Conservation (phyloP, 768 basidiomycete species). For the Suillus plorans region DNA sequence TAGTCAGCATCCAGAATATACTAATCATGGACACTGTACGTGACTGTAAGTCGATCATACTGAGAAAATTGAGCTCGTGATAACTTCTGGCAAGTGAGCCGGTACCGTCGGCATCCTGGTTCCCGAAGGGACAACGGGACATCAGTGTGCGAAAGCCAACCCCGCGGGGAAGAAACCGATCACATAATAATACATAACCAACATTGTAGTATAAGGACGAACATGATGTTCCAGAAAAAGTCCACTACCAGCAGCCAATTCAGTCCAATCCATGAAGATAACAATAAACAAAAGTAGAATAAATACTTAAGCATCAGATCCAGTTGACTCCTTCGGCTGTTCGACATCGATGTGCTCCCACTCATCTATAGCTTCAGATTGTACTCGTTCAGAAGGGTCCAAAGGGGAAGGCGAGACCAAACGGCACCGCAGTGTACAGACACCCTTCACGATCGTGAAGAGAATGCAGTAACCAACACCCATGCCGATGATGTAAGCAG, state of each 20-base stretch:
- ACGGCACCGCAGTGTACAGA: conserved; percentile 39
- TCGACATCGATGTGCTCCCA: conserved; percentile 43
- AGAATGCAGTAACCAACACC: conserved; percentile 48
- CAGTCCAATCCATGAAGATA: background rate
- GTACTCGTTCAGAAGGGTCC: conserved; percentile 8
- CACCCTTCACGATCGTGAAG: conserved; percentile 47
- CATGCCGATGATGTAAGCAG: conserved; percentile 65
- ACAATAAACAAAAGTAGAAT: background rate
- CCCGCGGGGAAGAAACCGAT: background rate
- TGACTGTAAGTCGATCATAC: background rate
- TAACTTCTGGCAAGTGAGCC: background rate
- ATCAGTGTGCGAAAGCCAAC: background rate
- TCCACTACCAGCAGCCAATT: background rate
- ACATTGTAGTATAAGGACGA: background rate
- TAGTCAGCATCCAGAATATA: background rate
- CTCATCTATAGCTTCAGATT: conserved; percentile 36
- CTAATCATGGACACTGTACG: background rate
- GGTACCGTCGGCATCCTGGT: background rate
- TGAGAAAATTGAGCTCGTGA: background rate
- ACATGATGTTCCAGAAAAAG: background rate
- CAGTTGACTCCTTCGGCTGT: conserved; percentile 14
- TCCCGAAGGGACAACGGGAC: too few species aligned
- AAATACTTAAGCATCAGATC: conserved; percentile 15
- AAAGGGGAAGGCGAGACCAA: conserved; percentile 21
- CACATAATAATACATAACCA: background rate